These are phyloP conservation scores for Phytopythium mirpurense DNA, from an alignment of 352 stramenopile species.

Conservation along the genomic window DNA sequence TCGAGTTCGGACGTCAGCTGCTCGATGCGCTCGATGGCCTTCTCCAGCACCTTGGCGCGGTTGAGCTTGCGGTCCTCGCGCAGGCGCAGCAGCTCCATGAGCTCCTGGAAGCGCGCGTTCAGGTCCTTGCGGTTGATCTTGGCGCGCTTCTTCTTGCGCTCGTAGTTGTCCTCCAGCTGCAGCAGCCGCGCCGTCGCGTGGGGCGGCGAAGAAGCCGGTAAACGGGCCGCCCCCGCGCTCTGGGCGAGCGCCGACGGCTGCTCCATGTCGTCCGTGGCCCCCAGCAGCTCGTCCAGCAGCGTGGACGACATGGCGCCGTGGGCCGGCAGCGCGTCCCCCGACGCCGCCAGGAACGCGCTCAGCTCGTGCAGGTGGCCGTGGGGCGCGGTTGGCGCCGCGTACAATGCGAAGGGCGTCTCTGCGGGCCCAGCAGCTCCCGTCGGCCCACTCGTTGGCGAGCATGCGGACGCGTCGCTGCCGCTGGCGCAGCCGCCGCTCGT, in stretches of 20 bases:
- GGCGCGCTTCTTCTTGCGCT: constrained; percentile 64
- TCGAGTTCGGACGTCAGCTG: constrained; percentile 38
- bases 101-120: constrained; percentile 58
- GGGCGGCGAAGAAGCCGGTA: too few relatives aligned
- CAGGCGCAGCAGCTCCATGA: constrained; percentile 56
- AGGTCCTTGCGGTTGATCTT: constrained; percentile 68
- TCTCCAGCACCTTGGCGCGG: constrained; percentile 61
- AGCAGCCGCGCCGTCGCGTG: constrained; percentile 22
- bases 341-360: constrained; percentile 22
- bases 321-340: background rate
- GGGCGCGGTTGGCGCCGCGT: background rate
- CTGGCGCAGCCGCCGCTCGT: background rate
- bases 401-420: background rate
- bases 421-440: too few relatives aligned
- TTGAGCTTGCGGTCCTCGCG: constrained; percentile 65
- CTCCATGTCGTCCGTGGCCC: constrained; percentile 15
- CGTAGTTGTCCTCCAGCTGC: constrained; percentile 63
- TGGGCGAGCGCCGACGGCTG: background rate
- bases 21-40: constrained; percentile 56
- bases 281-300: constrained; percentile 41
- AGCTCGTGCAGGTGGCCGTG: constrained; percentile 20
- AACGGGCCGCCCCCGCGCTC: too few relatives aligned
- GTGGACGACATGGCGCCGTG: constrained; percentile 12
- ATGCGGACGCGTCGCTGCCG: background rate
- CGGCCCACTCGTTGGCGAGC: background rate